Conservation (phyloP, 2,329 filamentous ascomycete genomes). For the Coniochaeta sp. region DNA sequence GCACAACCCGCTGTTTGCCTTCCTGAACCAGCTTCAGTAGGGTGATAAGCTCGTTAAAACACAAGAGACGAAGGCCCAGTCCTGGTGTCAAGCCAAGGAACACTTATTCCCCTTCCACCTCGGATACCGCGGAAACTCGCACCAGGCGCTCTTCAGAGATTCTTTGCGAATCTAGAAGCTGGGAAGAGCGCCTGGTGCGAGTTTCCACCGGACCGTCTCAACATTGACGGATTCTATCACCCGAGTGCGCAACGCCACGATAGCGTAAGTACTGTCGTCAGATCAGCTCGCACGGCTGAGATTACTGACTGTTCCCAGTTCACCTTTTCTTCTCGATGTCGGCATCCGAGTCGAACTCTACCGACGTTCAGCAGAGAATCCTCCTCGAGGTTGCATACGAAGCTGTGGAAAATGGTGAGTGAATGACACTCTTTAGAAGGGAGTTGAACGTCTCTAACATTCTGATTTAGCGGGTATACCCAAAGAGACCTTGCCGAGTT, state of each 20-base stretch:
- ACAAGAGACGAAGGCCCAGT: no score
- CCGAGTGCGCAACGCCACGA: conserved; percentile 41
- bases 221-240: conserved; percentile 45
- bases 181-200: conserved; percentile 12
- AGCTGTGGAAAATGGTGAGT: conserved; percentile 33
- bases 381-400: conserved; percentile 44
- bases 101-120: no score
- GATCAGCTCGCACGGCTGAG: no score
- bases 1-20: conserved; percentile 38
- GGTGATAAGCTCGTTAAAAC: no score
- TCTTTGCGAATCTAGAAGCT: neutral
- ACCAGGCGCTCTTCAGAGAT: neutral
- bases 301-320: conserved; percentile 6
- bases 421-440: conserved; percentile 4
- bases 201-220: conserved; percentile 40
- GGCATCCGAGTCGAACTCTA: conserved; percentile 41
- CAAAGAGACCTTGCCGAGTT: conserved; percentile 32
- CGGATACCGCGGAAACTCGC: conserved; percentile 36
- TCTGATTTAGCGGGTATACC: conserved; percentile 27
- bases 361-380: conserved; percentile 47
- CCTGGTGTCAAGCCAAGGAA: no score
- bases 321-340: conserved; percentile 43
- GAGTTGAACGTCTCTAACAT: neutral
- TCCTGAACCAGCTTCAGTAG: conserved; percentile 31
- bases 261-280: conserved; percentile 38